phyloP scores from a whole-genome alignment of 805 yeast genomes.

The Sugiyamaella smithiae region DNA sequence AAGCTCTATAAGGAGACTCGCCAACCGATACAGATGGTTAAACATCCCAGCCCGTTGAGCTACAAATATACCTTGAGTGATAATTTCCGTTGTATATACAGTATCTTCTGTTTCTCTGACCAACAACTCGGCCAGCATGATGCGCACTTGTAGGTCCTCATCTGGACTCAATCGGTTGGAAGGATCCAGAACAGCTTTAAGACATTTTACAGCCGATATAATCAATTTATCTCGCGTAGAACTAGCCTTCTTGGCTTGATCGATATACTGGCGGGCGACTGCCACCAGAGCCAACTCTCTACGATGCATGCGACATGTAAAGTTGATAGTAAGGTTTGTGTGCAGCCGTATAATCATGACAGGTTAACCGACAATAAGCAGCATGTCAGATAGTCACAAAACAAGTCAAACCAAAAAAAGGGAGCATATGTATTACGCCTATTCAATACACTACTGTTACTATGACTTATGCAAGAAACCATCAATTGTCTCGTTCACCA shows the following conservation, averaged over 20 bases:
- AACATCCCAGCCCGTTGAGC: neutral
- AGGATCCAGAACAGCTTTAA: neutral
- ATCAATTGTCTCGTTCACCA: neutral
- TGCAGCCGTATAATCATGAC: too few species aligned
- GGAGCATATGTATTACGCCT: too few species aligned
- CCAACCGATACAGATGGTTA: neutral
- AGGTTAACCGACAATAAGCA: too few species aligned
- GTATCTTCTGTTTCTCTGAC: neutral
- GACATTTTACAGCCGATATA: neutral
- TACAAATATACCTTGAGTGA: neutral
- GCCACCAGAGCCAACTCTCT: constrained; percentile 1
- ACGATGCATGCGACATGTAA: neutral
- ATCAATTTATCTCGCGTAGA: neutral
- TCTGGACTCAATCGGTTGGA: neutral
- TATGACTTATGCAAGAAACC: neutral
- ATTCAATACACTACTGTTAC: too few species aligned
- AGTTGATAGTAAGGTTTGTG: too few species aligned
- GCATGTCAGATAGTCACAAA: too few species aligned
- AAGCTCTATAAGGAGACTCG: neutral
- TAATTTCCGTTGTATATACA: neutral
- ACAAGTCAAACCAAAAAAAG: too few species aligned
- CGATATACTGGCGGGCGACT: neutral
- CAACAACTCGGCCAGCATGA: neutral
- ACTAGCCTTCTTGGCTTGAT: neutral
- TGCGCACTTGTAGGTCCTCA: neutral